Conservation (phyloP, 805 yeast genomes). For the Cyberlindnera saturnus region DNA sequence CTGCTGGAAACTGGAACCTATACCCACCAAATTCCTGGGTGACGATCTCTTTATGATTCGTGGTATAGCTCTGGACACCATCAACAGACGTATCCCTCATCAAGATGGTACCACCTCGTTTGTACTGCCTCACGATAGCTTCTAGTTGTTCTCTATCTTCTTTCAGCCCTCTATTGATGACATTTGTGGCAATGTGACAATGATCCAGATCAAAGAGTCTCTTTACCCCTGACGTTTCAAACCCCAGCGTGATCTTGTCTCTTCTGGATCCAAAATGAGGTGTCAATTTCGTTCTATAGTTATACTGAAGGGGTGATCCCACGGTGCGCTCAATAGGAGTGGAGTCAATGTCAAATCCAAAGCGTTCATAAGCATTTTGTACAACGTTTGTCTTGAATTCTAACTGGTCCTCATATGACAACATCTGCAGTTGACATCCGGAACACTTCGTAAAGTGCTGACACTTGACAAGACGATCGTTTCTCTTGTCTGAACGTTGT, state of each 20-base stretch:
- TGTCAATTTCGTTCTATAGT: slow-evolving; percentile 85
- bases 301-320: slow-evolving; percentile 67
- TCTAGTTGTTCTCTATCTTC: slow-evolving; percentile 57
- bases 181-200: slow-evolving; percentile 79
- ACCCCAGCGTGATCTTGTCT: slow-evolving; percentile 58
- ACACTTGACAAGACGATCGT: slow-evolving; percentile 52
- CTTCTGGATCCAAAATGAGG: slow-evolving; percentile 86
- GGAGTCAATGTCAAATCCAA: slow-evolving; percentile 46
- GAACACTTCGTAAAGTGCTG: slow-evolving; percentile 83
- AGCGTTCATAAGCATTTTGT: slow-evolving; percentile 70
- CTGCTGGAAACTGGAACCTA: slow-evolving; percentile 85
- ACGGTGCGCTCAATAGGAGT: slow-evolving; percentile 59
- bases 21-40: slow-evolving; percentile 65
- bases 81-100: slow-evolving; percentile 67
- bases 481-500: slow-evolving; percentile 35
- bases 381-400: slow-evolving; percentile 65
- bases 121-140: slow-evolving; percentile 35
- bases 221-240: slow-evolving; percentile 54
- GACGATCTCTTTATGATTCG: slow-evolving; percentile 70
- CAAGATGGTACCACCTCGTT: slow-evolving; percentile 83
- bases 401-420: slow-evolving; percentile 67
- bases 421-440: slow-evolving; percentile 88
- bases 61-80: slow-evolving; percentile 47
- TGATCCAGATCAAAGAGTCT: slow-evolving; percentile 77
- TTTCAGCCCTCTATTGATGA: slow-evolving; percentile 65